These are phyloP conservation scores for Candida peoriensis DNA, from an alignment of 805 yeast species.

Conservation along the genomic window DNA sequence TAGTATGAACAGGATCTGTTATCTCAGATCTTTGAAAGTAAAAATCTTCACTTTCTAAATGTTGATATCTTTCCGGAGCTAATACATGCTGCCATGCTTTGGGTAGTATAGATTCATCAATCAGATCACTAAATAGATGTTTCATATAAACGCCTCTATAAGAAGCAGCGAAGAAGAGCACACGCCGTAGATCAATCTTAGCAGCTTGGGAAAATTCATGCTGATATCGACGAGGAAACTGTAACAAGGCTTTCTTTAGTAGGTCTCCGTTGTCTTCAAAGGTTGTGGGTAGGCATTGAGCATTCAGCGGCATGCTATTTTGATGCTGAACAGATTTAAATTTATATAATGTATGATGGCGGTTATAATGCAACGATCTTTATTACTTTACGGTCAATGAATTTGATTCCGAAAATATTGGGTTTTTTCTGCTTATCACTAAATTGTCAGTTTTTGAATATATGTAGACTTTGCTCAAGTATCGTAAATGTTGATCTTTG, in stretches of 20 bases:
- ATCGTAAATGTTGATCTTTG: too few relatives aligned
- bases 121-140: constrained; percentile 34
- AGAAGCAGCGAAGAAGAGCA: constrained; percentile 40
- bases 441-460: too few relatives aligned
- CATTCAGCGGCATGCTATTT: too few relatives aligned
- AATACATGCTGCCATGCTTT: constrained; percentile 20
- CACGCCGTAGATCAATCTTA: constrained; percentile 32
- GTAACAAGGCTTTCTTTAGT: constrained; percentile 30
- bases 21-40: constrained; percentile 14
- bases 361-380: too few relatives aligned
- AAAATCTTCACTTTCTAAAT: constrained; percentile 15
- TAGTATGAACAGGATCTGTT: constrained; percentile 41
- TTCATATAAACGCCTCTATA: constrained; percentile 34
- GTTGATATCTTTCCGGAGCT: constrained; percentile 21
- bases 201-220: constrained; percentile 28
- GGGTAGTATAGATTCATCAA: constrained; percentile 16
- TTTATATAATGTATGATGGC: too few relatives aligned
- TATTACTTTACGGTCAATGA: too few relatives aligned
- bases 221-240: constrained; percentile 31
- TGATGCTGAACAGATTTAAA: too few relatives aligned
- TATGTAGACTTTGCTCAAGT: too few relatives aligned
- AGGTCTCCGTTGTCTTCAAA: constrained; percentile 19
- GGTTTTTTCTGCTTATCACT: too few relatives aligned
- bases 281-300: constrained; percentile 9
- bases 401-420: too few relatives aligned